Evolutionary conservation across 2,329 filamentous ascomycete species (phyloP).

Genomic region (Calonectria pauciramosa): DNA sequence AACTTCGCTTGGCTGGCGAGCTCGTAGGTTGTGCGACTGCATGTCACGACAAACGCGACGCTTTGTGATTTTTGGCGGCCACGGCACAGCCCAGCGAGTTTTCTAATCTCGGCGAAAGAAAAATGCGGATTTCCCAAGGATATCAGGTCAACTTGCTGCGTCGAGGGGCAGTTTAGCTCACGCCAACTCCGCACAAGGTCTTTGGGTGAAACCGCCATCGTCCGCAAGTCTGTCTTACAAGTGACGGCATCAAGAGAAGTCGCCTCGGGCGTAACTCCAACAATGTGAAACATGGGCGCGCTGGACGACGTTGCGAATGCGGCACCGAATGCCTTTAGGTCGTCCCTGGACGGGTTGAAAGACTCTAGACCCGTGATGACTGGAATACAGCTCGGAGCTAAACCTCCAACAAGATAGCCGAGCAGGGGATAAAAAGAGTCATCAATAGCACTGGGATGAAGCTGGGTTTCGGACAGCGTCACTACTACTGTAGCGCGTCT

Average conservation of each 20-base stretch:
- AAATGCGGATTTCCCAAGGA: constrained; percentile 39
- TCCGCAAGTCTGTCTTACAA: background rate
- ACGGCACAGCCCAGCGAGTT: background rate
- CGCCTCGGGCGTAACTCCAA: constrained; percentile 37
- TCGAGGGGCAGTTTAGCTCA: constrained; percentile 25
- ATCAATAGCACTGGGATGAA: background rate
- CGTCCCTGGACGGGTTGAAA: constrained; percentile 25
- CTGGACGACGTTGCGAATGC: constrained; percentile 39
- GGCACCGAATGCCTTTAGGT: constrained; percentile 37
- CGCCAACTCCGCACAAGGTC: constrained; percentile 27
- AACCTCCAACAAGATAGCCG: constrained; percentile 33
- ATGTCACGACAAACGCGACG: background rate
- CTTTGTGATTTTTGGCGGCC: background rate
- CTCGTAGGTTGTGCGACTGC: background rate
- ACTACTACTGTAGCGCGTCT: constrained; percentile 20
- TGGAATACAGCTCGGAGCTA: constrained; percentile 32
- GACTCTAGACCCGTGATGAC: constrained; percentile 30
- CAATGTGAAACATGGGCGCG: constrained; percentile 41
- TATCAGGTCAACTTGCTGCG: constrained; percentile 25
- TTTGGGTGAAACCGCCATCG: background rate
- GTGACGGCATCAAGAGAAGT: background rate
- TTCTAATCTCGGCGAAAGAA: constrained; percentile 30
- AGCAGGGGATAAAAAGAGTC: constrained; percentile 38
- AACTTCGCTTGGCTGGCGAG: background rate
- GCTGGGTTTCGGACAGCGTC: background rate